phyloP scores from a whole-genome alignment of 2,329 filamentous ascomycete genomes.

The Fusarium sp. region DNA sequence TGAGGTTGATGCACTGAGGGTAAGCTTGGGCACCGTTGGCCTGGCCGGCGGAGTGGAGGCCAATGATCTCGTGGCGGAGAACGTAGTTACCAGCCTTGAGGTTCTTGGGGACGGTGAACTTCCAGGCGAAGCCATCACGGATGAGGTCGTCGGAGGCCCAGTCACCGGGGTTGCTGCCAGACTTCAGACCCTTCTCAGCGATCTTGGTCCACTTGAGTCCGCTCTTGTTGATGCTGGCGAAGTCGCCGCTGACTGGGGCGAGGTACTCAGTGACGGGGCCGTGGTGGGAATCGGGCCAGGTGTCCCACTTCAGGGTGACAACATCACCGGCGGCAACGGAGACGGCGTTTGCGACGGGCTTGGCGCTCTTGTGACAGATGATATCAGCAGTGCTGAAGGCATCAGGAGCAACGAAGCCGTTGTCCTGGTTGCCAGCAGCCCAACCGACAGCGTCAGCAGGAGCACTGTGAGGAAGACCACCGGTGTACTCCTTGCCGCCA shows the following conservation, averaged over 20 bases:
- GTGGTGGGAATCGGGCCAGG: conserved; percentile 74
- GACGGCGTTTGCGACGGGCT: conserved; percentile 56
- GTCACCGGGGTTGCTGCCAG: conserved; percentile 58
- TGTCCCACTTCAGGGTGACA: conserved; percentile 72
- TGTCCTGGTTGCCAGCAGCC: conserved; percentile 54
- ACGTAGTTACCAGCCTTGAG: conserved; percentile 67
- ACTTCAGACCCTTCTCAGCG: conserved; percentile 64
- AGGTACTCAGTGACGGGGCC: conserved; percentile 73
- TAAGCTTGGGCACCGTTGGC: conserved; percentile 62
- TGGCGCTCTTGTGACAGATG: conserved; percentile 61
- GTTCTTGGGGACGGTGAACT: conserved; percentile 60
- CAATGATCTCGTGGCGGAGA: conserved; percentile 68
- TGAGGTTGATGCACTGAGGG: conserved; percentile 66
- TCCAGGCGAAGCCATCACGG: conserved; percentile 60
- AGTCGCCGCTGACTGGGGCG: conserved; percentile 65
- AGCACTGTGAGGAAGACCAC: conserved; percentile 49
- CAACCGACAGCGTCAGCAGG: conserved; percentile 53
- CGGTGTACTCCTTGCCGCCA: conserved; percentile 50
- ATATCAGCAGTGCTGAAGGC: conserved; percentile 58
- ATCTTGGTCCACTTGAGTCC: conserved; percentile 72
- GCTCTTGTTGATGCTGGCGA: conserved; percentile 63
- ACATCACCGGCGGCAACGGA: conserved; percentile 69
- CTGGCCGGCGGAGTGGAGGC: conserved; percentile 62
- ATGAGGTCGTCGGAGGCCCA: conserved; percentile 70
- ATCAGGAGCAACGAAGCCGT: conserved; percentile 62